Evolutionary conservation across 345 rosid genomes (phyloP), one percentile per base, ranked within the genome.

Genomic region (Citrus maxima): DNA sequence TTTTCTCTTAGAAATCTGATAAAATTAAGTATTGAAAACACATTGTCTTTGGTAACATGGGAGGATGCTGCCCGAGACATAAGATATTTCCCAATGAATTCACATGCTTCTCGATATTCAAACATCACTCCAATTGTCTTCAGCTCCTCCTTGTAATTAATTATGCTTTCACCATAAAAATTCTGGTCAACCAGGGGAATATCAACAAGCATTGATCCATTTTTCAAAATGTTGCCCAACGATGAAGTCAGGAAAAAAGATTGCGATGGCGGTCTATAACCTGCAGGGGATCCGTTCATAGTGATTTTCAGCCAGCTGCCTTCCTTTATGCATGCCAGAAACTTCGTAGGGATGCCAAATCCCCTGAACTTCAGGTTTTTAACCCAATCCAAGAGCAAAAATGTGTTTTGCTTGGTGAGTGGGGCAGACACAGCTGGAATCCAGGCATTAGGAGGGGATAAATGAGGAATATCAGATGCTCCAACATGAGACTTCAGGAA

Each of bases 241-340:
- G 93, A 87, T 21, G 84, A 61, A 74, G 82, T 46, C 72, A 82
- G 86, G 22, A 86, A 82, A 74, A 93, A 92, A 0, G 95, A 88
- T 80, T 93, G 80, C 24, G 87, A 84, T 10, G 98, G 98, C 14
- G 92, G 84, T 21, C 82, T 83, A 78, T 78, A 86, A 68, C 82
- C 9, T 38, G 10, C 81, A 79, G 87, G 61, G 72, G 32, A 73
- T 7, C 88, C 93, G 79, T 84, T 86, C 75, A 87, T 72, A 7
- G 84, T 87, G 59, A 86, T 81, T 85, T 70, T 90, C 79, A 93
- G 77, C 98, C 96, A 93, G 78, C 88, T 78, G 21, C 91, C 94
- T n/a, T 74, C 49, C 82, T 55, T 87, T 71, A 90, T 82, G 78
- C 91, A 82, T 2, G 79, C 49, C 80, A 89, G 22, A 80, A 93